Percentiles rank a stretch among this genome's conserved stretches.
phyloP scores from a whole-genome alignment of 768 basidiomycete species.

The Ramaria sp. region DNA sequence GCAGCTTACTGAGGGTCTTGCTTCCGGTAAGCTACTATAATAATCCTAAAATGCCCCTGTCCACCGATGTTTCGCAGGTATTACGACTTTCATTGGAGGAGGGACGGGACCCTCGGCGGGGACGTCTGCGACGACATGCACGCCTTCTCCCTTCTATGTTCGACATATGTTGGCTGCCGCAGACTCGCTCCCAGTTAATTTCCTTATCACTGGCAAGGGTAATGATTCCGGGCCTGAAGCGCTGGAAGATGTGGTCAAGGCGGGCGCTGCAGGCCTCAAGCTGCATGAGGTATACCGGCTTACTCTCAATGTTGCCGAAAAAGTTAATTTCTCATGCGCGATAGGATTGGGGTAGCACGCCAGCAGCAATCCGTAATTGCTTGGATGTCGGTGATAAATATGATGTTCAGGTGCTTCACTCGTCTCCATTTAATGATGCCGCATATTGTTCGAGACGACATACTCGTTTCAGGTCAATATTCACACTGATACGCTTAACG shows the following conservation, averaged over 20 bases:
- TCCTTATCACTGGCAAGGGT: conserved; percentile 93
- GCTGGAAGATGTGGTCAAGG: conserved; percentile 69
- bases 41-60: background rate
- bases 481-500: conserved; percentile 95
- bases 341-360: conserved; percentile 87
- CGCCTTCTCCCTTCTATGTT: conserved; percentile 84
- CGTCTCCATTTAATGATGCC: background rate
- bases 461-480: conserved; percentile 58
- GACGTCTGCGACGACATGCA: conserved; percentile 91
- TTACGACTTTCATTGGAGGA: conserved; percentile 92
- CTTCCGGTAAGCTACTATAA: conserved; percentile 21
- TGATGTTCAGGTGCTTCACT: conserved; percentile 75
- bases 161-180: conserved; percentile 85
- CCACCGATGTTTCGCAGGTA: conserved; percentile 37
- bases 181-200: conserved; percentile 84
- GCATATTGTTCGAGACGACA: background rate
- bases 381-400: conserved; percentile 80
- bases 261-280: conserved; percentile 86
- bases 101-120: conserved; percentile 91
- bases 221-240: conserved; percentile 75
- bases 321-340: background rate
- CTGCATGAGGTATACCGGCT: conserved; percentile 55
- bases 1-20: conserved; percentile 77
- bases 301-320: background rate
- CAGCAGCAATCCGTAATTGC: conserved; percentile 64